Conservation (phyloP, 2,329 filamentous ascomycete genomes). For the Waltergamsia citrina region DNA sequence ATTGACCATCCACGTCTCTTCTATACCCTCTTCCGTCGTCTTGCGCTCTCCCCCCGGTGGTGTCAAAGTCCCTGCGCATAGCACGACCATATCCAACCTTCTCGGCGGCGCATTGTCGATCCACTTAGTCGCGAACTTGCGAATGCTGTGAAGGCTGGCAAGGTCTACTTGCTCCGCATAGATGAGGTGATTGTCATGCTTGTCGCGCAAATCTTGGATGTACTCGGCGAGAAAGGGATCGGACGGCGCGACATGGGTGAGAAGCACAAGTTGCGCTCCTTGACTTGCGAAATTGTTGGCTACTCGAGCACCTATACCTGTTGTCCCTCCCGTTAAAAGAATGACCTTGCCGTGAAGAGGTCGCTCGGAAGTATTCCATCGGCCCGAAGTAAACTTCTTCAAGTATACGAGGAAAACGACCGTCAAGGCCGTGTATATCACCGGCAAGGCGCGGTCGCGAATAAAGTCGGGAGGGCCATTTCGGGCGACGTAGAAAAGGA, state of each 20-base stretch:
- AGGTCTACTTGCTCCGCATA: constrained; percentile 95
- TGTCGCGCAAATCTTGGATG: constrained; percentile 74
- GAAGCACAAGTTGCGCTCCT: constrained; percentile 83
- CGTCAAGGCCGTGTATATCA: constrained; percentile 27
- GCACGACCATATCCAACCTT: constrained; percentile 79
- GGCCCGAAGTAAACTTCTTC: constrained; percentile 73
- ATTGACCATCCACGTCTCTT: constrained; percentile 53
- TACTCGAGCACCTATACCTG: constrained; percentile 76
- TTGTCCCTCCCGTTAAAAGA: constrained; percentile 90
- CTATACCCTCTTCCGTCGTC: constrained; percentile 22
- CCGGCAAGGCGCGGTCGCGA: constrained; percentile 29
- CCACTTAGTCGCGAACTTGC: constrained; percentile 93
- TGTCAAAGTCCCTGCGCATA: constrained; percentile 74
- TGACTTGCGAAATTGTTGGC: constrained; percentile 66
- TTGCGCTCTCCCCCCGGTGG: constrained; percentile 51
- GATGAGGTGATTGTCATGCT: constrained; percentile 75
- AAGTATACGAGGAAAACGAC: constrained; percentile 30
- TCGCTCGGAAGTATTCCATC: constrained; percentile 64
- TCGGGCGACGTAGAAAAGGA: constrained; percentile 33
- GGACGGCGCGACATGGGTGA: constrained; percentile 71
- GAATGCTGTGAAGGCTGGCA: constrained; percentile 77
- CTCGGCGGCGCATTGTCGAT: constrained; percentile 89
- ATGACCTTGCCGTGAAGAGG: constrained; percentile 90
- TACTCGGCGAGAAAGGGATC: constrained; percentile 90
- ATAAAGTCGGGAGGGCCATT: constrained; percentile 41